Conservation (phyloP, 805 yeast genomes). For the Lipomyces kockii region DNA sequence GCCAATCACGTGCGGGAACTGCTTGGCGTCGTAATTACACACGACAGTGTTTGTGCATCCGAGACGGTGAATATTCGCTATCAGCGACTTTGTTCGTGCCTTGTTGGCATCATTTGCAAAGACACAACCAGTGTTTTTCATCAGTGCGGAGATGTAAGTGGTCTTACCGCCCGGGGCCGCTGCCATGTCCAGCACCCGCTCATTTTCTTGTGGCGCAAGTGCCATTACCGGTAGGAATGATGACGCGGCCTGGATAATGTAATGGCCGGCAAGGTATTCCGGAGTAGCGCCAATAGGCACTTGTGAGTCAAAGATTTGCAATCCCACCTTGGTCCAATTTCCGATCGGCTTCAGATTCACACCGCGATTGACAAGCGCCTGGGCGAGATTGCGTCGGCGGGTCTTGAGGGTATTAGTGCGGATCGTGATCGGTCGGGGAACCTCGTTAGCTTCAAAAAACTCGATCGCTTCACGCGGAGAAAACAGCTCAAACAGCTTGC, state of each 20-base stretch:
- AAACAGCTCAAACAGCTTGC: conserved; percentile 87
- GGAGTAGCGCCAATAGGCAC: conserved; percentile 99
- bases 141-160: conserved; percentile 89
- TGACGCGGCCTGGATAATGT: conserved; percentile 97
- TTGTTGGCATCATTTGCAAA: conserved; percentile 98
- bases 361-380: conserved; percentile 92
- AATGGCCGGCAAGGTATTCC: conserved; percentile 96
- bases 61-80: conserved; percentile 95
- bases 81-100: conserved; percentile 91
- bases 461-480: conserved; percentile 97
- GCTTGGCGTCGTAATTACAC: conserved; percentile 97
- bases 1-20: conserved; percentile 96
- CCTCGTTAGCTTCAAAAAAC: conserved; percentile 97
- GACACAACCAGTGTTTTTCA: conserved; percentile 97
- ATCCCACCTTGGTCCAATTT: conserved; percentile 96
- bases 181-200: conserved; percentile 96
- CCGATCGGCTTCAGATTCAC: conserved; percentile 97
- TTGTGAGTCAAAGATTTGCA: conserved; percentile 96
- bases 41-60: conserved; percentile 97
- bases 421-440: conserved; percentile 93
- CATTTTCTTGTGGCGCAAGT: conserved; percentile 93
- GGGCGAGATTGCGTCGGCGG: conserved; percentile 94
- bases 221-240: conserved; percentile 98
- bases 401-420: conserved; percentile 97
- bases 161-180: conserved; percentile 99